Evolutionary conservation across 1,284 basidiomycete genomes (phyloP).

Genomic region (Ganoderma leucocontextum): DNA sequence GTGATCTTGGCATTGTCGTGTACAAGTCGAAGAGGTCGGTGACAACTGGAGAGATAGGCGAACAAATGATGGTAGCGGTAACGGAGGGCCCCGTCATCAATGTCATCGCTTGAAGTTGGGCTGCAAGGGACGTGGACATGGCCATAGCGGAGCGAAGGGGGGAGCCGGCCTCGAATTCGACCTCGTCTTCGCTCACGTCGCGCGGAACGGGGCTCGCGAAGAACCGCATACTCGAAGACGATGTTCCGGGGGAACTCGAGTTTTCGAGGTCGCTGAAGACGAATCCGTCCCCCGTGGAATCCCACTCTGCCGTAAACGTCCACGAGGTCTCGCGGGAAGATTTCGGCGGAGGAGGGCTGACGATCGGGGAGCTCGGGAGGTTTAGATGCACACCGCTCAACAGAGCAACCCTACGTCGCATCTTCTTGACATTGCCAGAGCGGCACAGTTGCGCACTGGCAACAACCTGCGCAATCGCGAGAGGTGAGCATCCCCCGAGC

Average conservation of each 20-base stretch:
- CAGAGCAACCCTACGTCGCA: conserved; percentile 39
- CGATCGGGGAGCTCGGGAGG: conserved; percentile 38
- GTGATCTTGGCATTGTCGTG: conserved; percentile 22
- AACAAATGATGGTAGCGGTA: conserved; percentile 27
- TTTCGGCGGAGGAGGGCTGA: conserved; percentile 31
- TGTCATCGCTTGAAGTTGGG: conserved; percentile 25
- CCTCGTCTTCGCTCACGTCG: conserved; percentile 39
- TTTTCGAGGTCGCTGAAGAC: conserved; percentile 40
- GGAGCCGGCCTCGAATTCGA: conserved; percentile 30
- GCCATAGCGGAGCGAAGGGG: conserved; percentile 14
- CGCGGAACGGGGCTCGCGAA: conserved; percentile 37
- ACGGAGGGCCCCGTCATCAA: conserved; percentile 15
- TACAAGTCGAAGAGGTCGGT: conserved; percentile 34
- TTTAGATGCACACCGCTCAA: conserved; percentile 39
- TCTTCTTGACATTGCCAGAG: conserved; percentile 39
- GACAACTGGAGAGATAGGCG: conserved; percentile 37
- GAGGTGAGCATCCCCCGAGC: neutral
- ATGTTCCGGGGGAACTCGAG: conserved; percentile 23
- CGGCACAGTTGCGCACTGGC: conserved; percentile 30
- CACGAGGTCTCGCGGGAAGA: conserved; percentile 38
- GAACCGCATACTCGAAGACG: conserved; percentile 26
- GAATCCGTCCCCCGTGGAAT: conserved; percentile 38
- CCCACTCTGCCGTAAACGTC: conserved; percentile 45
- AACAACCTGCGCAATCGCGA: conserved; percentile 10
- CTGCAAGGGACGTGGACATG: conserved; percentile 15